Percentiles rank a stretch among this genome's conserved stretches.
phyloP scores from a whole-genome alignment of 371 early-diverging fungal species.

The Mortierella sp. region DNA sequence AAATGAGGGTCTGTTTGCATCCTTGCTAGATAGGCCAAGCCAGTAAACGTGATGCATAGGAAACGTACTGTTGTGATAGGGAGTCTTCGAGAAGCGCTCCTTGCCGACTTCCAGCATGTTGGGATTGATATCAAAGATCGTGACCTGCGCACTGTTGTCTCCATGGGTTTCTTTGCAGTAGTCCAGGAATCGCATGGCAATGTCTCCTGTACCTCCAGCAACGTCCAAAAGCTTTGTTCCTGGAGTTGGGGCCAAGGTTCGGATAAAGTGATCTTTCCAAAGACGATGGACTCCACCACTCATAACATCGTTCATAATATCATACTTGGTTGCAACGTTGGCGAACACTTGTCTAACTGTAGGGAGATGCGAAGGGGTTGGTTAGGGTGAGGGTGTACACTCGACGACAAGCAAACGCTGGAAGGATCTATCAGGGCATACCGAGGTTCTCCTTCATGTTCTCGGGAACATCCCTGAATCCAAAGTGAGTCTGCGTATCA shows the following conservation, averaged over 20 bases:
- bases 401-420: too few relatives aligned
- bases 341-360: conserved; percentile 90
- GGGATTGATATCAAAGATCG: conserved; percentile 95
- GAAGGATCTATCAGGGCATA: conserved; percentile 48
- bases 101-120: conserved; percentile 94
- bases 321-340: conserved; percentile 93
- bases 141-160: conserved; percentile 77
- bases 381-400: too few relatives aligned
- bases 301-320: conserved; percentile 98
- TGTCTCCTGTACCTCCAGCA: conserved; percentile 96
- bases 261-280: conserved; percentile 95
- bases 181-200: conserved; percentile 92
- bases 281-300: conserved; percentile 91
- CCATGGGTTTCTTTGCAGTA: conserved; percentile 78
- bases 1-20: too few relatives aligned
- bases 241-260: conserved; percentile 84
- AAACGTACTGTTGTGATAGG: conserved; percentile 69
- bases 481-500: conserved; percentile 83
- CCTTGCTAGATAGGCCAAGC: too few relatives aligned
- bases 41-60: too few relatives aligned
- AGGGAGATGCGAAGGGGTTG: too few relatives aligned
- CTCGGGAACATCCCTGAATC: conserved; percentile 88
- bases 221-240: conserved; percentile 93
- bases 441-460: conserved; percentile 87
- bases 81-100: conserved; percentile 72